Evolutionary conservation across 176 grass and related monocot genomes (phyloP), one percentile per base, ranked within the genome.

Genomic region (Rhynchospora pubera): DNA sequence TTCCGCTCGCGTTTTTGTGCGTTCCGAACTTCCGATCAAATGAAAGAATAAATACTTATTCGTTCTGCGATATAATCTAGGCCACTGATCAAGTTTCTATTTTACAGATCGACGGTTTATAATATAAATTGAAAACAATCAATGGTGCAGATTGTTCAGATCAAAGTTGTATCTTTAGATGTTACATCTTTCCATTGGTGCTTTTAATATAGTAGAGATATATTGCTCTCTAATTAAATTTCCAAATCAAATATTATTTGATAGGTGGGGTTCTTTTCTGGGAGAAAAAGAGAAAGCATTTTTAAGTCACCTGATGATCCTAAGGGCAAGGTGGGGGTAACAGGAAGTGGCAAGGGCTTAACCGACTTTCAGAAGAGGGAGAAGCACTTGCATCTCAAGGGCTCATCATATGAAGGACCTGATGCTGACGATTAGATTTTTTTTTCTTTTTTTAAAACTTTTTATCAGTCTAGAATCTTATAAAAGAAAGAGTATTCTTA

Each of bases 291-390:
- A 70, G 96, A 99, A 62, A 99, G 96, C 86, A 99, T 99, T 65
- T 99, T 99, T 87, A 99, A 99, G 90, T 99, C 96, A 42, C 96
- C 96, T 0, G 96, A 99, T 13, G 96, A 99, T 87, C 86, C 93
- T 24, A 93, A 82, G 65, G 96, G 96, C 62, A 99, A 99, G 89
- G 96, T 99, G 18, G 96, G 96, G 46, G 96, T 99, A 77, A 99
- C 89, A 5, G 96, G 96, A 18, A 99, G 96, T 7, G 96, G 96
- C 42, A 99, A 99, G 82, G 96, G 96, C 39, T 82, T 99, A 67
- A 99, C 96, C 0, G 96, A 99, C 5, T 99, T 99, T 89, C 92
- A 95, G 85, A 99, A 86, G 83, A 90, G 96, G 79, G 96, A 99
- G 87, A 99, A 99, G 84, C 92, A 95, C 73, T 86, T 99, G 65